Base-by-base conservation (phyloP, 2,329 filamentous ascomycete genomes). In the Pseudogymnoascus sp. region DNA sequence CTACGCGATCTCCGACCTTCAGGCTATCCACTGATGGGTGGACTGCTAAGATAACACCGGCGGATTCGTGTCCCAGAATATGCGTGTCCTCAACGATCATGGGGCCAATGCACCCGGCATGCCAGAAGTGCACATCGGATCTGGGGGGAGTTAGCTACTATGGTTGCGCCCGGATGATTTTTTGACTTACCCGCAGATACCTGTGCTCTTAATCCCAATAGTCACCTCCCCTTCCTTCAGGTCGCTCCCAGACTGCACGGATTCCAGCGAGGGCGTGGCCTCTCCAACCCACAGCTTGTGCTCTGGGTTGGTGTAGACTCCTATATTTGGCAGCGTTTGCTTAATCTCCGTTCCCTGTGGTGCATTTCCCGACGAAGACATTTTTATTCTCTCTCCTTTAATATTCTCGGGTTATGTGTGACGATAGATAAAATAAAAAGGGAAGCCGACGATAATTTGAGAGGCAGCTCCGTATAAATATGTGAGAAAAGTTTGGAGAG, bases 81-180 rank as follows among this genome's bases (percentile, higher is more conserved):
- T 97, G 93, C 72, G 93, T 88, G 72, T 84, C 89, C 69, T 84
- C 83, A 59, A 97, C 93, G 67, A 97, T 88, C 93, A 97, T 97
- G 69, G 93, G 93, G 28, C 93, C 93, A 74, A 97, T 97, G 79
- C 90, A 90, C 69, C 93, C 93, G 60, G 89, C 89, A 74, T 96
- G 91, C 93, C 93, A 97, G 81, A 97, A 97, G 79, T 97, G 93
- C 64, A 97, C 88, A 76, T 97, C 93, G 65, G 91, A 96, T 64
- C 90, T 93, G 71, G 11, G n/a, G 15, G 26, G 61, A 9, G 21
- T 50, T 67, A 38, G 67, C 65, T 53, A 62, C 21, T 35, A 10
- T 19, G 33, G 17, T 47, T 13, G 60, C 21, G 10, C 31, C 35
- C 36, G 35, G 50, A 47, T 19, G 57, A 33, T 60, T 31, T 57